Base-by-base conservation (phyloP, 768 basidiomycete genomes). In the Daedaleopsis nitida region DNA sequence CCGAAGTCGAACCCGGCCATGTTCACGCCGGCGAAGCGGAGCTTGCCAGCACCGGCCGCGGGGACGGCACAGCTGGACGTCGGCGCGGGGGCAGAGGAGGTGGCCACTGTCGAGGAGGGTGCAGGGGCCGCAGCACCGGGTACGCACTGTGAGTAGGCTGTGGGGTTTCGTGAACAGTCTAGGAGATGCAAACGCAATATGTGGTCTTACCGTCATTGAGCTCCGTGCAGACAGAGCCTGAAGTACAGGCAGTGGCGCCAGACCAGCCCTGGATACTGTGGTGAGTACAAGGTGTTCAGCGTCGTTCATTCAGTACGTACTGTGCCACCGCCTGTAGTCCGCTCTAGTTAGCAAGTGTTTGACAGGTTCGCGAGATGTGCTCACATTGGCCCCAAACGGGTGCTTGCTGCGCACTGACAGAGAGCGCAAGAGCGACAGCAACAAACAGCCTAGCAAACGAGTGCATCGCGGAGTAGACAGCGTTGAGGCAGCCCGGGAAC, bases 21-120 rank as follows among this genome's bases (percentile, higher is more conserved):
- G 67, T 82, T 82, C 2, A 82, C 80, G 43, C 81, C 81, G 1
- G 78, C 78, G 68, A 77, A 79, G 16, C 77, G 75, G 11, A 77
- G 66, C 34, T 69, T 68, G 16, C 68, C 72, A 2, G 66, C 55
- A 56, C 39, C 54, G 2, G 63, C 13, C 14, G 63, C 44, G 17
- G 59, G 45, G 51, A 51, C 57, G 34, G 48, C n/a, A 49, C 57
- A 58, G 35, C 47, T 49, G 5, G 38, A 39, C 19, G 52, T 43
- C 1, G 52, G 42, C 4, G 37, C 21, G 3, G 39, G 38, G 21
- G 57, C 49, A 9, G 43, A 47, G 13, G 54, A 11, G 12, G 54
- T 35, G 13, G 56, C 32, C 7, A 47, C 37, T 35, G 57, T 17
- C n/a, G 48, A 44, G 5, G 57, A 49, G 45, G 57, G 44, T 7